Percentiles rank a stretch among this genome's conserved stretches.
phyloP scores from a whole-genome alignment of 2,329 filamentous ascomycete species.

The Coniochaeta sp. region DNA sequence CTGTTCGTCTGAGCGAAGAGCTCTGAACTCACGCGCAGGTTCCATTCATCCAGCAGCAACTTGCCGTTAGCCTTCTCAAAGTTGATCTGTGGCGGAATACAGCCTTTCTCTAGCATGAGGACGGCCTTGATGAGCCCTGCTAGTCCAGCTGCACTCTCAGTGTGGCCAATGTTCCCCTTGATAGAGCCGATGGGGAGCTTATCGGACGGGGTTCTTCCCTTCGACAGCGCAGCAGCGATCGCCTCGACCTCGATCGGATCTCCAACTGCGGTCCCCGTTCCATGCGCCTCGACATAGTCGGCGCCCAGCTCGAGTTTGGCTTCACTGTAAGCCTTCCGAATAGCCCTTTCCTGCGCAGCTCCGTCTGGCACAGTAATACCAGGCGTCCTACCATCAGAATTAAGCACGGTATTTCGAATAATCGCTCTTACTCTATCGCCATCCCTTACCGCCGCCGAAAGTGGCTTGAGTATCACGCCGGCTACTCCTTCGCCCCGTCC shows the following conservation, averaged over 20 bases:
- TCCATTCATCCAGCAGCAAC: too few relatives aligned
- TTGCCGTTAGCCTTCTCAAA: too few relatives aligned
- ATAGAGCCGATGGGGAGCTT: conserved; percentile 22
- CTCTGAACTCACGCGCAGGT: too few relatives aligned
- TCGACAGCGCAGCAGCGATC: neutral
- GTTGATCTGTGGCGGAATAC: conserved; percentile 3
- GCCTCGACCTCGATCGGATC: neutral
- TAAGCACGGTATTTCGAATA: neutral
- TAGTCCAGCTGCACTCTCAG: conserved; percentile 22
- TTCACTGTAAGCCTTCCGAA: too few relatives aligned
- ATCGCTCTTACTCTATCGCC: conserved; percentile 7
- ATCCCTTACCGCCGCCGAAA: conserved; percentile 14
- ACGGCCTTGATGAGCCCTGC: conserved; percentile 23
- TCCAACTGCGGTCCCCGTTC: neutral
- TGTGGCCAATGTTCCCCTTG: conserved; percentile 28
- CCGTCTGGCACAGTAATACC: too few relatives aligned
- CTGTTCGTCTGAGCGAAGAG: too few relatives aligned
- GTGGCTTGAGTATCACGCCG: conserved; percentile 31
- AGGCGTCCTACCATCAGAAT: too few relatives aligned
- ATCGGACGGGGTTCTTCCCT: neutral
- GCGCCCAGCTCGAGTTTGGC: neutral
- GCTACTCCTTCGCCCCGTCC: conserved; percentile 34
- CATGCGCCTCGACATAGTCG: conserved; percentile 17
- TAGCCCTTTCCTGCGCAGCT: too few relatives aligned
- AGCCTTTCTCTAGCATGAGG: conserved; percentile 35